Base-by-base conservation (phyloP, 352 stramenopile species). In the Peronospora belbahrii region DNA sequence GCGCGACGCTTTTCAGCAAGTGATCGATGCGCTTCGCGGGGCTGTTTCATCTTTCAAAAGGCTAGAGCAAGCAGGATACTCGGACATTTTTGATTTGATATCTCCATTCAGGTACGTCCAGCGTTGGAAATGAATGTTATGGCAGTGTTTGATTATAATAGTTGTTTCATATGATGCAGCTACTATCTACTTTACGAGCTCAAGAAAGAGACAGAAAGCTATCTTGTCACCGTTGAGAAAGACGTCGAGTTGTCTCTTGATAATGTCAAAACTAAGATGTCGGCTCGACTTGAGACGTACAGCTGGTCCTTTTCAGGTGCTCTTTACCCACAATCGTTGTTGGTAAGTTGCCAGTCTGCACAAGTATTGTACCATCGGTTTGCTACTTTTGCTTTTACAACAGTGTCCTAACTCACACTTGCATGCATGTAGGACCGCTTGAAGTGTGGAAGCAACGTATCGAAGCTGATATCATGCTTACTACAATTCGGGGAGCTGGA, bases 1-100 rank as follows among this genome's bases (percentile, higher is more conserved):
- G 28, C 70, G 70, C 9, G 70, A 83, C 37, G 38, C 56, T 6
- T 83, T 83, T 56, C 68, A 83, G 17, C 70, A 83, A 69, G 60
- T 78, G 19, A 2, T 70, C 13, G 66, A 75, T 49, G 63, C 68
- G 19, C 49, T 80, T 40, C 67, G 70, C 2, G 39, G 55, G 0
- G 62, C 42, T 17, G 46, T 59, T 10, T 24, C 59, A 31, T 45
- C 59, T 7, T 48, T 50, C 22, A 74, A 71, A 48, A 52, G 40
- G 15, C 43, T 74, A 3, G 45, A 65, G 14, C 36, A 47, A 24
- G 31, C 45, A 38, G 53, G 25, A 14, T 41, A 35, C 42, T 38
- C 44, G 5, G 20, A 38, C 2, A 36, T 49, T 10, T 62, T 69
- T 18, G 40, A 61, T 6, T 42, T 11, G 15, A 31, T 62, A n/a